phyloP scores from a whole-genome alignment of 208 protist genomes.

The Wallacemonas collosoma region DNA sequence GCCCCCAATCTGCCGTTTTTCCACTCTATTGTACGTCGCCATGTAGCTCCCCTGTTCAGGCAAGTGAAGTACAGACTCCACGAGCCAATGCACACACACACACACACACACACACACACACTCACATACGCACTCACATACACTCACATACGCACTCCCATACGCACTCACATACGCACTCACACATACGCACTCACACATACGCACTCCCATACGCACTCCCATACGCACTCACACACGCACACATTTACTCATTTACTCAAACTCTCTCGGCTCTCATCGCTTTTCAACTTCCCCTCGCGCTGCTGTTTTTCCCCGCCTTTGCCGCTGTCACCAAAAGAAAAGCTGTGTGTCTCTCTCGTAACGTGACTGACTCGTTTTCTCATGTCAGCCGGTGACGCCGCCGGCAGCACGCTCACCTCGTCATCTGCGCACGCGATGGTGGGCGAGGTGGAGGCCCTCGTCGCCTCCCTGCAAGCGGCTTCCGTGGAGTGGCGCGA shows the following conservation, averaged over 20 bases:
- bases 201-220: background rate
- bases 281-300: too few relatives aligned
- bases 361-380: background rate
- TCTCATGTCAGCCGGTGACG: background rate
- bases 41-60: too few relatives aligned
- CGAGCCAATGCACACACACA: too few relatives aligned
- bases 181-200: background rate
- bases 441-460: slow-evolving; percentile 17
- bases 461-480: slow-evolving; percentile 27
- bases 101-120: background rate
- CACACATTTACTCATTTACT: background rate
- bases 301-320: too few relatives aligned
- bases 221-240: background rate
- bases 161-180: background rate
- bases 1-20: too few relatives aligned
- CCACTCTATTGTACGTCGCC: too few relatives aligned
- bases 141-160: background rate
- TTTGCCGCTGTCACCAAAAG: too few relatives aligned
- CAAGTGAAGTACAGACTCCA: too few relatives aligned
- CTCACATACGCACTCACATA: slow-evolving; percentile 4
- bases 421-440: slow-evolving; percentile 30
- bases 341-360: too few relatives aligned
- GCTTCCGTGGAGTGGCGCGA: slow-evolving; percentile 32
- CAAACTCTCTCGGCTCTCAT: background rate
- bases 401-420: background rate